Conservation (phyloP, 805 yeast genomes). For the Wickerhamiella nectarea region DNA sequence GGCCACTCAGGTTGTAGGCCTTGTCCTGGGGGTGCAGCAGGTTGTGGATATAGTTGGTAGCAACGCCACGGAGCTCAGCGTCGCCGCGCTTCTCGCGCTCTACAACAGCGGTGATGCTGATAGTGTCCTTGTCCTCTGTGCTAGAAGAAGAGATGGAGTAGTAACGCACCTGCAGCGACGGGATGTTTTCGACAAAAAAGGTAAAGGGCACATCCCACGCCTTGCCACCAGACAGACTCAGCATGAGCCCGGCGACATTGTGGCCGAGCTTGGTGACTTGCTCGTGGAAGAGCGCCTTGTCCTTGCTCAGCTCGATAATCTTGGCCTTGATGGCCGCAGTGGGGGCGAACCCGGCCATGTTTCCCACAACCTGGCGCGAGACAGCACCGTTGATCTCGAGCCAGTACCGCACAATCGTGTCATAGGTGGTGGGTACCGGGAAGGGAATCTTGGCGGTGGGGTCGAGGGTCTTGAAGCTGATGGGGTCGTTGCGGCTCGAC, state of each 20-base stretch:
- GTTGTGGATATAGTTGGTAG: conserved; percentile 74
- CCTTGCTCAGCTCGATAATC: conserved; percentile 42
- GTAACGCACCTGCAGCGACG: conserved; percentile 83
- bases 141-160: conserved; percentile 92
- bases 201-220: conserved; percentile 83
- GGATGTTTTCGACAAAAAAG: conserved; percentile 66
- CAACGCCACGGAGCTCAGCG: conserved; percentile 62
- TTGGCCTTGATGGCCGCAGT: conserved; percentile 38
- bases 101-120: conserved; percentile 85
- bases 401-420: conserved; percentile 69
- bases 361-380: conserved; percentile 70
- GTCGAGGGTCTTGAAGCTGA: conserved; percentile 57
- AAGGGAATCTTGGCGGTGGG: conserved; percentile 31
- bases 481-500: conserved; percentile 39
- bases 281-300: conserved; percentile 53
- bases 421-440: conserved; percentile 66
- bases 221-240: conserved; percentile 43
- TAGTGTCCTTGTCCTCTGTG: conserved; percentile 52
- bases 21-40: conserved; percentile 34
- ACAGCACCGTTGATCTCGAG: conserved; percentile 87
- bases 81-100: conserved; percentile 39
- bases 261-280: conserved; percentile 47
- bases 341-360: conserved; percentile 76
- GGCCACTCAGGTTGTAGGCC: conserved; percentile 69
- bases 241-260: conserved; percentile 66